These are phyloP conservation scores for Cenococcum geophilum DNA, from an alignment of 495 filamentous ascomycete genomes.

Conservation along the genomic window DNA sequence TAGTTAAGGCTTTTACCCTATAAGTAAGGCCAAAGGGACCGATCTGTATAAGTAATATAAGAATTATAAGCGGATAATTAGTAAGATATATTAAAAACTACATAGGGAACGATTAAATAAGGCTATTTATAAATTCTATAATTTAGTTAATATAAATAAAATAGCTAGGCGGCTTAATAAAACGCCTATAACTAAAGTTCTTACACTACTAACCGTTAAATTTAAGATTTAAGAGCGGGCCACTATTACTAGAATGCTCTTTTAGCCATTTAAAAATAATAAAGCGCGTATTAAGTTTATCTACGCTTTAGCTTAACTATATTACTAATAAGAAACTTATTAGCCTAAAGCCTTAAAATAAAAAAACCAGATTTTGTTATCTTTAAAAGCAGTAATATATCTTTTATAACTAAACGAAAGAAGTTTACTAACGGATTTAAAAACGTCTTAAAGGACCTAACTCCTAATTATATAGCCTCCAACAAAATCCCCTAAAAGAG, in stretches of 20 bases:
- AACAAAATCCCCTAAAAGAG: neutral
- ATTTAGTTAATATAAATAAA: conserved; percentile 21
- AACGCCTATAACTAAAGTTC: no score
- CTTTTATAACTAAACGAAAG: neutral
- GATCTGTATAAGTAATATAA: no score
- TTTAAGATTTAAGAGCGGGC: no score
- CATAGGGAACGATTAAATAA: conserved; percentile 7
- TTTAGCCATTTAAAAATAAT: conserved; percentile 16
- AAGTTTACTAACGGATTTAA: no score
- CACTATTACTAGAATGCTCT: no score
- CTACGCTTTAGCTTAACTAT: conserved; percentile 10
- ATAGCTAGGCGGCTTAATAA: no score
- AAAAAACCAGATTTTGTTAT: conserved; percentile 1
- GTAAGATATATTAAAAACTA: conserved; percentile 14
- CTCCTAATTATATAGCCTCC: neutral
- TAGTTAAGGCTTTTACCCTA: no score
- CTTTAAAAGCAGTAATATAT: neutral
- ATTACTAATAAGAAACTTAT: conserved; percentile 14
- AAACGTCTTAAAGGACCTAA: neutral
- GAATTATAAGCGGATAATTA: no score
- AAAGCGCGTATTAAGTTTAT: conserved; percentile 16
- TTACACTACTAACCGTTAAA: no score
- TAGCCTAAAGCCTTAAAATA: conserved; percentile 8
- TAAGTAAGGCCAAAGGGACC: no score
- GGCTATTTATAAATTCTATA: conserved; percentile 21